Percentiles rank a stretch among this genome's conserved stretches.
Conservation (phyloP, 257 asterid genomes). For the Ilex asprella region DNA sequence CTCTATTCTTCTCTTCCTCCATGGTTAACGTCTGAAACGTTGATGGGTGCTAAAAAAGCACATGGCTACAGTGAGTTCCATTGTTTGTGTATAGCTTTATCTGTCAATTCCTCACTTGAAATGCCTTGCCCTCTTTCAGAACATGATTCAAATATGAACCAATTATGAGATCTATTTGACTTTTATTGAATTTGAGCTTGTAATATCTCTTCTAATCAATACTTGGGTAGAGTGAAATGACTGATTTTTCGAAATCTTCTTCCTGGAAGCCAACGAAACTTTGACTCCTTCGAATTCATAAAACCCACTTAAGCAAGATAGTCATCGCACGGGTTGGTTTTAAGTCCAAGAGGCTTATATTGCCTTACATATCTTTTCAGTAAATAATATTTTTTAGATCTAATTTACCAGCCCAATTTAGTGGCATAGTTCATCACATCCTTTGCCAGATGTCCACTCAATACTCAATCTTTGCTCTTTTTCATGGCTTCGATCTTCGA, state of each 20-base stretch:
- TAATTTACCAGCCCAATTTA: too few relatives aligned
- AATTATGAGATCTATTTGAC: not conserved
- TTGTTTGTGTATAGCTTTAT: not conserved
- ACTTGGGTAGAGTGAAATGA: not conserved
- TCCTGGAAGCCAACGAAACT: not conserved
- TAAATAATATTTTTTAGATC: too few relatives aligned
- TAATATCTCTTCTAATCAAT: not conserved
- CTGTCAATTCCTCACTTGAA: not conserved
- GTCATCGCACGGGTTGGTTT: too few relatives aligned
- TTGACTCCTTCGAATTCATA: not conserved
- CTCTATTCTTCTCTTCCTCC: not conserved
- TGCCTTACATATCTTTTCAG: too few relatives aligned
- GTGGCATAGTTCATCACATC: too few relatives aligned
- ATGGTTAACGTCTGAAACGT: not conserved
- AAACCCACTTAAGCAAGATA: too few relatives aligned
- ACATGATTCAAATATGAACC: not conserved
- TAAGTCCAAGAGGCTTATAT: too few relatives aligned
- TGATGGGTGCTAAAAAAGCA: not conserved
- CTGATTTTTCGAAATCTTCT: not conserved
- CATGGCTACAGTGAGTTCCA: not conserved
- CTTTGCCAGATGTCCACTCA: not conserved
- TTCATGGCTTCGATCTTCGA: conserved; percentile 32
- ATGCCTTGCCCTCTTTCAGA: not conserved
- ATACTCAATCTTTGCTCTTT: conserved; percentile 1
- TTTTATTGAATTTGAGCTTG: not conserved